A percentile compares a stretch with the other conserved stretches of the same genome.
Evolutionary conservation across 768 basidiomycete species (phyloP).

Genomic region (Suillus lakei): DNA sequence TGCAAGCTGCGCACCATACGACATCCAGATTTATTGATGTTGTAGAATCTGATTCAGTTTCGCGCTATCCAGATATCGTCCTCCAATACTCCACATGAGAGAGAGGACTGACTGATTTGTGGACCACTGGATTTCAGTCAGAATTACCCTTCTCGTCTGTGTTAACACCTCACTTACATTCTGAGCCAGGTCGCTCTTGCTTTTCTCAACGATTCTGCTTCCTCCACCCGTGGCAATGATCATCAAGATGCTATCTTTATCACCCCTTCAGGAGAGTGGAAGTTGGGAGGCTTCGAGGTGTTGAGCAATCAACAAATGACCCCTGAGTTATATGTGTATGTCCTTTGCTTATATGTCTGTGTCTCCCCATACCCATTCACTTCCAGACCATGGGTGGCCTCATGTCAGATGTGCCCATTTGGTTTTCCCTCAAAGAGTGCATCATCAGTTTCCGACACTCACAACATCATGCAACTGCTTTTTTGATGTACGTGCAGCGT

Average conservation of each 20-base stretch:
- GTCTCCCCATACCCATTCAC: constrained; percentile 13
- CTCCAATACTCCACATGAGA: constrained; percentile 62
- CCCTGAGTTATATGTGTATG: constrained; percentile 81
- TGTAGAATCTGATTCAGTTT: constrained; percentile 82
- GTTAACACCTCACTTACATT: constrained; percentile 3
- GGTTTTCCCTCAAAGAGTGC: constrained; percentile 84
- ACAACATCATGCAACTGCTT: not conserved
- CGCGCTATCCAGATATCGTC: constrained; percentile 67
- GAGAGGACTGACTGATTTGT: constrained; percentile 93
- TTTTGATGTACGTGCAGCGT: constrained; percentile 35
- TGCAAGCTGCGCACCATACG: constrained; percentile 89
- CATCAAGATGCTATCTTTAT: constrained; percentile 82
- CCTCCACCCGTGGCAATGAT: constrained; percentile 84
- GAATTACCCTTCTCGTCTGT: constrained; percentile 33
- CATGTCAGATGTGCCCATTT: constrained; percentile 69
- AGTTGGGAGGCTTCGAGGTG: constrained; percentile 92
- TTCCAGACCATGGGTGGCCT: constrained; percentile 67
- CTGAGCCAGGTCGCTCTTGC: constrained; percentile 75
- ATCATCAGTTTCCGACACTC: constrained; percentile 17
- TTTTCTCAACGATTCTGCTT: constrained; percentile 85
- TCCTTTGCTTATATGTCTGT: not conserved
- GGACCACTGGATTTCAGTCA: constrained; percentile 87
- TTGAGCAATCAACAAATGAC: constrained; percentile 84
- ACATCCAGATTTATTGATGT: constrained; percentile 98
- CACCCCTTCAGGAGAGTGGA: constrained; percentile 95